Evolutionary conservation across 305 asterid species (phyloP).

Genomic region (Fraxinus ornus): DNA sequence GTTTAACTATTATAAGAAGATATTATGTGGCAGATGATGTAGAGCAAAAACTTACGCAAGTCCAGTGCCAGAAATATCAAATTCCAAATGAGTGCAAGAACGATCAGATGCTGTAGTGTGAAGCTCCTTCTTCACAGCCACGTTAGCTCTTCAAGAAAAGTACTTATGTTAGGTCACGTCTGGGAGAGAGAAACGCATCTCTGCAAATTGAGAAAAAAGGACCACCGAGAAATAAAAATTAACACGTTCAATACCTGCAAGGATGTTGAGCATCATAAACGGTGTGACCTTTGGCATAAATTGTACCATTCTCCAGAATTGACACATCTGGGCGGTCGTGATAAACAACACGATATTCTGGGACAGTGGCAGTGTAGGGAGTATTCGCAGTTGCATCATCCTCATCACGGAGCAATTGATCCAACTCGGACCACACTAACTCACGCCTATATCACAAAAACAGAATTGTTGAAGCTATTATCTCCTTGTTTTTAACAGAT

Average conservation of each 20-base stretch:
- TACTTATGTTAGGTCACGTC: constrained; percentile 13
- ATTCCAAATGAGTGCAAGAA: constrained; percentile 95
- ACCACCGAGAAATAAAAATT: not conserved
- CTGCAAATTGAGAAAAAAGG: not conserved
- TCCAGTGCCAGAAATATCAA: constrained; percentile 90
- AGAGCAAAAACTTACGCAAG: constrained; percentile 53
- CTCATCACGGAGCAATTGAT: constrained; percentile 62
- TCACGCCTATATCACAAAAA: constrained; percentile 66
- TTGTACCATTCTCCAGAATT: constrained; percentile 34
- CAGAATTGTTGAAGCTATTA: not conserved
- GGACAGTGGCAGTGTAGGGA: constrained; percentile 91
- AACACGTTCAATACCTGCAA: constrained; percentile 46
- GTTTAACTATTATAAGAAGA: not conserved
- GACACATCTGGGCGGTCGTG: constrained; percentile 48
- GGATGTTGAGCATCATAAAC: constrained; percentile 93
- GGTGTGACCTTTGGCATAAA: constrained; percentile 55
- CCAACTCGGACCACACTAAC: constrained; percentile 87
- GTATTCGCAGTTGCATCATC: constrained; percentile 67
- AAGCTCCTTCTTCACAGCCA: constrained; percentile 86
- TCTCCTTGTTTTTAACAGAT: not conserved
- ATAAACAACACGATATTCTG: constrained; percentile 80
- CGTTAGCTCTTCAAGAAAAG: constrained; percentile 53
- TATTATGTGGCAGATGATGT: not conserved
- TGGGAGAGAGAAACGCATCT: not conserved
- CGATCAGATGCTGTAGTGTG: constrained; percentile 91